Evolutionary conservation across 23 red algal genomes (phyloP), one percentile per base, ranked within the genome.

Genomic region (Rhodosorus marinus): DNA sequence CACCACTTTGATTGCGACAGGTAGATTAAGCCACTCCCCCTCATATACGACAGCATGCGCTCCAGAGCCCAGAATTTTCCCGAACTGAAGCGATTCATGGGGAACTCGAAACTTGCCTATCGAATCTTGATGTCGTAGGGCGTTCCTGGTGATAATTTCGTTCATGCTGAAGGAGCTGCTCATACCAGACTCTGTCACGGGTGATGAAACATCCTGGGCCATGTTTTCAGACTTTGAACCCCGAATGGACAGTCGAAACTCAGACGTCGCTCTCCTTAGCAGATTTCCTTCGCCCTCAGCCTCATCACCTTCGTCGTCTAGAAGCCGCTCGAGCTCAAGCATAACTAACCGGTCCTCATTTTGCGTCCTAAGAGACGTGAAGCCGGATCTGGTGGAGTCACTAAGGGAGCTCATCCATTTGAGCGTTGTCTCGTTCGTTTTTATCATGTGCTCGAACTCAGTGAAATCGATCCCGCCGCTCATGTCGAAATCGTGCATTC

Each of bases 1-100:
- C 31, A 90, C 72, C 8, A 77, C 62, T 59, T 90, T 90, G 4
- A 90, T 58, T 14, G 81, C 81, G 26, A 90, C 81, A 0, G 70
- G 70, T 51, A 55, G 62, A 63, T 62, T 60, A 43, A 90, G 46
- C 72, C 64, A 90, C 28, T 52, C 62, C 30, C 70, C 81, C 5
- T 20, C 31, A 31, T 56, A 90, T 33, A 90, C 81, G 5, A 58
- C 61, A 29, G 70, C 81, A 59, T 64, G 72, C 26, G 72, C 57
- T 4, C 81, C n/a, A 22, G 53, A 15, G 2, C 57, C 57, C 8
- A 61, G 31, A 22, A 21, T 35, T 27, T 36, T 4, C 7, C 31
- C 38, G 53, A 38, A 29, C n/a, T 29, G 41, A 2, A 61, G 35
- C 31, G 27, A 30, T 14, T 61, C 57, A 20, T 61, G 46, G 15